Evolutionary conservation across 805 yeast species (phyloP).

Genomic region (Ogataea trehalophila): DNA sequence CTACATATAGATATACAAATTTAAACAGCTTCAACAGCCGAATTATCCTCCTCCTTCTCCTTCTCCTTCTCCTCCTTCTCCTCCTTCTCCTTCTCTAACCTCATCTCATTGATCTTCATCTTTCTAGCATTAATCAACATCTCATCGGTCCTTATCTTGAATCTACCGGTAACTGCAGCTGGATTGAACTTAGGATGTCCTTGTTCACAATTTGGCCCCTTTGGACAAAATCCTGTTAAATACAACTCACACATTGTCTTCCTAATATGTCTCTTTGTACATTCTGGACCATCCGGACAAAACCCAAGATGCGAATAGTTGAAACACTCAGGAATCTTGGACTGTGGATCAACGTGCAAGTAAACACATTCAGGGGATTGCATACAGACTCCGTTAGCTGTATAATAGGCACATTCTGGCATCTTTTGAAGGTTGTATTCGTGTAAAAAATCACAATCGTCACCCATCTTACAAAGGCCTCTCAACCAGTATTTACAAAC

Average conservation of each 20-base stretch:
- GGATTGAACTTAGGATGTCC: constrained; percentile 78
- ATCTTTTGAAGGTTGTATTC: constrained; percentile 90
- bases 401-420: constrained; percentile 92
- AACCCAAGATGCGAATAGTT: constrained; percentile 79
- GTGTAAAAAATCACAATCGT: constrained; percentile 92
- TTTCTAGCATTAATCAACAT: constrained; percentile 1
- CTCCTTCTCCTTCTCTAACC: too few relatives aligned
- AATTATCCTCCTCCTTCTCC: too few relatives aligned
- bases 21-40: too few relatives aligned
- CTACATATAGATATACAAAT: too few relatives aligned
- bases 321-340: constrained; percentile 82
- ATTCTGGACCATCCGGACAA: constrained; percentile 87
- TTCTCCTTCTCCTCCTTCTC: too few relatives aligned
- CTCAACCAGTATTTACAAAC: constrained; percentile 98
- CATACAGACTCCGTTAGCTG: constrained; percentile 80
- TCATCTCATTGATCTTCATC: background rate
- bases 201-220: constrained; percentile 71
- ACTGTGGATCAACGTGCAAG: constrained; percentile 83
- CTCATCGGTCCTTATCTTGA: constrained; percentile 41
- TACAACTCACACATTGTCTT: constrained; percentile 73
- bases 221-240: constrained; percentile 89
- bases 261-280: constrained; percentile 76
- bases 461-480: constrained; percentile 95
- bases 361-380: constrained; percentile 93
- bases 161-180: constrained; percentile 37